These are phyloP conservation scores for Plenodomus tracheiphilus DNA, from an alignment of 2,329 filamentous ascomycete genomes.

Conservation along the genomic window DNA sequence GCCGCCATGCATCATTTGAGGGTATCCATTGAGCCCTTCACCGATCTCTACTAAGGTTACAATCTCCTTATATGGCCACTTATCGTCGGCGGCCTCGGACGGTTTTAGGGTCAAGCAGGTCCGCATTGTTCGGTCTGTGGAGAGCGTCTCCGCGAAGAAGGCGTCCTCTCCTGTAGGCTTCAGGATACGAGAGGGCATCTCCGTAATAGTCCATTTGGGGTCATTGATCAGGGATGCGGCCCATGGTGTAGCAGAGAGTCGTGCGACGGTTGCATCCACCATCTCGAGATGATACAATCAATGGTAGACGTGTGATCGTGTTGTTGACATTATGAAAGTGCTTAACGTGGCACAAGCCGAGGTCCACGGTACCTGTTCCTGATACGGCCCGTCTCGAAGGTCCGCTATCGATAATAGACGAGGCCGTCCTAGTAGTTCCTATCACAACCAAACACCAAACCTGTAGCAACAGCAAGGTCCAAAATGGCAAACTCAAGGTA, in stretches of 20 bases:
- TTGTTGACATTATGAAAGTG: neutral
- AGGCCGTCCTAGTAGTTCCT: no score
- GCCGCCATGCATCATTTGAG: constrained; percentile 60
- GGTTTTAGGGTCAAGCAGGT: constrained; percentile 29
- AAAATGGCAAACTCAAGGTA: no score
- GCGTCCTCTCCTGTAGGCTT: constrained; percentile 52
- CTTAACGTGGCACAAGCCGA: neutral
- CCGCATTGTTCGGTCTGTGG: constrained; percentile 54
- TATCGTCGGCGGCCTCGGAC: constrained; percentile 15
- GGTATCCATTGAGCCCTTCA: constrained; percentile 57
- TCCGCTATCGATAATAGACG: neutral
- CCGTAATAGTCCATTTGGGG: constrained; percentile 46
- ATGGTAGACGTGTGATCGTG: neutral
- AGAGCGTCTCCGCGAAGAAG: constrained; percentile 58
- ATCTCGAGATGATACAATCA: constrained; percentile 7
- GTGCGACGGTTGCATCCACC: constrained; percentile 22
- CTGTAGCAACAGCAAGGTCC: no score
- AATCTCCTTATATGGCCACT: constrained; percentile 40
- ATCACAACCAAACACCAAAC: no score
- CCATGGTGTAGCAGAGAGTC: constrained; percentile 52
- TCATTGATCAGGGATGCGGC: constrained; percentile 50
- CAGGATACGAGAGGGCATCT: constrained; percentile 37
- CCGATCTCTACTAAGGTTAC: constrained; percentile 52
- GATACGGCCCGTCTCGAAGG: neutral
- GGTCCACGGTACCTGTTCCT: neutral